A percentile compares a stretch with the other conserved stretches of the same genome.
Conservation (phyloP, 768 basidiomycete genomes). For the Arthromyces matolae region DNA sequence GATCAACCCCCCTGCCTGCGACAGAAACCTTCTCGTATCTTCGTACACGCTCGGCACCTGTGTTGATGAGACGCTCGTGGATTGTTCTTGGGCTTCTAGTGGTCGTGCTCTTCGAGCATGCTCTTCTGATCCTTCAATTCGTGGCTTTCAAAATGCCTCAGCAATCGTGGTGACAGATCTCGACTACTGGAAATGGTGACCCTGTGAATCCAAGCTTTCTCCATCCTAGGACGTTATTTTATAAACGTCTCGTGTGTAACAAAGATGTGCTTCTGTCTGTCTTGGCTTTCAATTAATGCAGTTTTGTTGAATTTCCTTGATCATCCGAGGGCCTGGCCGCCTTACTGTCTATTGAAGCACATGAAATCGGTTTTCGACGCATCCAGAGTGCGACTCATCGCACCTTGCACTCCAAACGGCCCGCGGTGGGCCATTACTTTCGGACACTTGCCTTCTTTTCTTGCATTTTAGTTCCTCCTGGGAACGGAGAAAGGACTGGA, state of each 20-base stretch:
- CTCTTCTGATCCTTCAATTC: constrained; percentile 11
- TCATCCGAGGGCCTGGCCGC: too few species aligned
- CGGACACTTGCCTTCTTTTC: too few species aligned
- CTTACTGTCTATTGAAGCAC: too few species aligned
- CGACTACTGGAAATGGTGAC: constrained; percentile 16
- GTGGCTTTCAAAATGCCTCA: constrained; percentile 9
- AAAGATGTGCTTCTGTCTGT: too few species aligned
- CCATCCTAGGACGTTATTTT: background rate
- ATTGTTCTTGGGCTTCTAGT: constrained; percentile 13
- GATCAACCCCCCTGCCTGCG: constrained; percentile 11
- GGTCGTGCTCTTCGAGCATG: constrained; percentile 14
- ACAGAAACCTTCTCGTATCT: constrained; percentile 1
- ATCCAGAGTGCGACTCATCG: too few species aligned
- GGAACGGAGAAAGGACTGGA: too few species aligned
- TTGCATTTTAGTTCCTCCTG: too few species aligned
- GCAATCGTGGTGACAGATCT: constrained; percentile 16
- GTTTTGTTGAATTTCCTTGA: too few species aligned
- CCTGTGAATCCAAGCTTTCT: background rate
- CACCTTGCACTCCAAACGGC: too few species aligned
- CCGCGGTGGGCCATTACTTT: too few species aligned
- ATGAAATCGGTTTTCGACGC: too few species aligned
- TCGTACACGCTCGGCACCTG: constrained; percentile 16
- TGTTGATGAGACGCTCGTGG: constrained; percentile 3
- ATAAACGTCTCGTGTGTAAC: background rate
- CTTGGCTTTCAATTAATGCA: too few species aligned